Conservation (phyloP, 2,329 filamentous ascomycete genomes). For the Lecanicillium sp. region DNA sequence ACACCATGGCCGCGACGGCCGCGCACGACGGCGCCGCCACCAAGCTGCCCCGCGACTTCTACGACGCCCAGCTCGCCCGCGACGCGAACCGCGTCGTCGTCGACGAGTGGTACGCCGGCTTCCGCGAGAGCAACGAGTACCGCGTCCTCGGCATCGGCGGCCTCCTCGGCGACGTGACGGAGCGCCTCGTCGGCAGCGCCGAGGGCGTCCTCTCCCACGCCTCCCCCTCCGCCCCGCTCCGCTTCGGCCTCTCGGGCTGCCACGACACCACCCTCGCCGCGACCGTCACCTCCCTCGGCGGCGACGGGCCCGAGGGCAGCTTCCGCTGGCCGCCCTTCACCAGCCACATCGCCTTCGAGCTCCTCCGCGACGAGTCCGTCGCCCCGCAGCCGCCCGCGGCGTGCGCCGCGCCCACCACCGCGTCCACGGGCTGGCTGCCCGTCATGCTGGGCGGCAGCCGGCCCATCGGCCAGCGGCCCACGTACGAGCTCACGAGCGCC, state of each 20-base stretch:
- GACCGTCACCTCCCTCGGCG: constrained; percentile 70
- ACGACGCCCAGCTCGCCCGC: constrained; percentile 63
- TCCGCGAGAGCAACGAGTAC: constrained; percentile 78
- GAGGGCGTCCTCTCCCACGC: constrained; percentile 29
- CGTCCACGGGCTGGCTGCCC: constrained; percentile 20
- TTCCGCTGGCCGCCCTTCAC: constrained; percentile 82
- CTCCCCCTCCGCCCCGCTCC: constrained; percentile 40
- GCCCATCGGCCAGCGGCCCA: constrained; percentile 54
- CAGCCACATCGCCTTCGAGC: constrained; percentile 82
- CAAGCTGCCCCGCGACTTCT: constrained; percentile 76
- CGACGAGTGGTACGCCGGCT: constrained; percentile 92
- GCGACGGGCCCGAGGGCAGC: constrained; percentile 56
- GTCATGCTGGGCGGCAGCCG: constrained; percentile 23
- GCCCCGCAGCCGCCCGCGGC: constrained; percentile 24
- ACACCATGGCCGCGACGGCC: constrained; percentile 82
- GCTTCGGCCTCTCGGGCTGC: constrained; percentile 76
- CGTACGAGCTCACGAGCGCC: constrained; percentile 45
- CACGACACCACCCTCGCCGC: constrained; percentile 91
- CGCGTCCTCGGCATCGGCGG: constrained; percentile 82
- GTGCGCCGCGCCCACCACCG: constrained; percentile 21
- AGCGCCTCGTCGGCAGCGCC: constrained; percentile 63
- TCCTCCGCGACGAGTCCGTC: constrained; percentile 56
- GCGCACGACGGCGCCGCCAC: constrained; percentile 67
- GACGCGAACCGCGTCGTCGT: constrained; percentile 71
- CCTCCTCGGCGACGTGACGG: constrained; percentile 76